Conservation (phyloP, 768 basidiomycete genomes). For the Lactarius evosmus region DNA sequence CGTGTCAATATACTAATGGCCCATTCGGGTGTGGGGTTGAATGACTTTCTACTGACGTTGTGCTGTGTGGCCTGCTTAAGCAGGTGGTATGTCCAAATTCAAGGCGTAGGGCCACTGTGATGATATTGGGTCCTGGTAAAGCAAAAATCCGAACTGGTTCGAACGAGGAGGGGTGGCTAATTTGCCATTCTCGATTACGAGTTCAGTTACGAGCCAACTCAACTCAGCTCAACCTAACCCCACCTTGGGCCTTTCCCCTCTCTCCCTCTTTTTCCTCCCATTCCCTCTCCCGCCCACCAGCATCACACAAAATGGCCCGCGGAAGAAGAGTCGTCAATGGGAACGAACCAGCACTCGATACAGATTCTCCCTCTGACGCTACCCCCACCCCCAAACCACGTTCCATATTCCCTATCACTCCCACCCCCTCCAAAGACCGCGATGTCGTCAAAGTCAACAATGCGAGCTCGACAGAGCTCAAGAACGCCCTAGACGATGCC, state of each 20-base stretch:
- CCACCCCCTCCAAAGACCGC: slow-evolving; percentile 30
- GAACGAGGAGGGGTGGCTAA: background rate
- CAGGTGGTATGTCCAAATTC: background rate
- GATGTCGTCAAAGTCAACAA: slow-evolving; percentile 51
- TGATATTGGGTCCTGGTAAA: background rate
- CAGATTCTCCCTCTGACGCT: slow-evolving; percentile 21
- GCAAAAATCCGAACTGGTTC: slow-evolving; percentile 19
- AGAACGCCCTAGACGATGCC: slow-evolving; percentile 72
- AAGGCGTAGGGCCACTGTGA: too few relatives aligned
- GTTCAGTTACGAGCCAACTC: background rate
- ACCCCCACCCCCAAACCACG: slow-evolving; percentile 15
- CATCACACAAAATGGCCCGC: slow-evolving; percentile 21
- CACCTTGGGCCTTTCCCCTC: background rate
- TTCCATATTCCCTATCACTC: slow-evolving; percentile 27
- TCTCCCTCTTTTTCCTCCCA: slow-evolving; percentile 4
- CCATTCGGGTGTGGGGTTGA: background rate
- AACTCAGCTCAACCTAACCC: background rate
- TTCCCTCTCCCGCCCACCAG: background rate
- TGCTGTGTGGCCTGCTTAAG: background rate
- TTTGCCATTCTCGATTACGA: background rate
- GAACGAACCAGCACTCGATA: background rate
- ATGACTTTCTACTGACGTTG: background rate
- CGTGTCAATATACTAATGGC: background rate
- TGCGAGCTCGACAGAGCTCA: slow-evolving; percentile 48
- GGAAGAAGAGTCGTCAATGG: slow-evolving; percentile 28